Conservation (phyloP, 2,329 filamentous ascomycete genomes). For the Passalora sequoiae region DNA sequence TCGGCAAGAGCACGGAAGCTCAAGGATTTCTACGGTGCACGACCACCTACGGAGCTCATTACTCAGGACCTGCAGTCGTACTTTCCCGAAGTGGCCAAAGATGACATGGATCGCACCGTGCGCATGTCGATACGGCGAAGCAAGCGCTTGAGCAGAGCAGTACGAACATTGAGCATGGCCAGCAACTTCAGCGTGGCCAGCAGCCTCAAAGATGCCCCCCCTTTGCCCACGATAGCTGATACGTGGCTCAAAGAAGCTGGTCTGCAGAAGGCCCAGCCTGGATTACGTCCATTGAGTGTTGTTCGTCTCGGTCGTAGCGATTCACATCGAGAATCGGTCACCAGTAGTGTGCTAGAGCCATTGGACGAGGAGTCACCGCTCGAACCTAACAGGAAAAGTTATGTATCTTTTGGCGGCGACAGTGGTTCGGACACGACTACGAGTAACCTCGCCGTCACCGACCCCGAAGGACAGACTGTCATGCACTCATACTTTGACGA, state of each 20-base stretch:
- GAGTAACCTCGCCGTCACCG: constrained; percentile 68
- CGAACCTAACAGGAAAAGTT: constrained; percentile 88
- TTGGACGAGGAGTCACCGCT: constrained; percentile 83
- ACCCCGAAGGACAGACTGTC: constrained; percentile 65
- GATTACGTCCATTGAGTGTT: constrained; percentile 56
- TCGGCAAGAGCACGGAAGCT: constrained; percentile 49
- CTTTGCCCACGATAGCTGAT: constrained; percentile 92
- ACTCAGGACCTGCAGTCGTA: constrained; percentile 94
- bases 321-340: constrained; percentile 77
- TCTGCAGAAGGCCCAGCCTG: constrained; percentile 37
- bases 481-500: constrained; percentile 83
- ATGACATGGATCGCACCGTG: constrained; percentile 93
- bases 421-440: constrained; percentile 60
- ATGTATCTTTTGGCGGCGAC: constrained; percentile 76
- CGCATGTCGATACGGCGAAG: constrained; percentile 88
- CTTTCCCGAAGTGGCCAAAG: constrained; percentile 89
- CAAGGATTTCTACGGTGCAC: constrained; percentile 81
- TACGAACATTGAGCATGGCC: constrained; percentile 86
- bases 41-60: constrained; percentile 94
- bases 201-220: constrained; percentile 85
- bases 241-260: constrained; percentile 71
- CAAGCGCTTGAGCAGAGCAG: constrained; percentile 83
- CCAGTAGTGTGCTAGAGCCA: constrained; percentile 82
- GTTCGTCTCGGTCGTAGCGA: constrained; percentile 53
- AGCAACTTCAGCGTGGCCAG: constrained; percentile 92